These are phyloP conservation scores for Poteriospumella lacustris DNA, from an alignment of 108 stramenopile species.

Conservation along the genomic window DNA sequence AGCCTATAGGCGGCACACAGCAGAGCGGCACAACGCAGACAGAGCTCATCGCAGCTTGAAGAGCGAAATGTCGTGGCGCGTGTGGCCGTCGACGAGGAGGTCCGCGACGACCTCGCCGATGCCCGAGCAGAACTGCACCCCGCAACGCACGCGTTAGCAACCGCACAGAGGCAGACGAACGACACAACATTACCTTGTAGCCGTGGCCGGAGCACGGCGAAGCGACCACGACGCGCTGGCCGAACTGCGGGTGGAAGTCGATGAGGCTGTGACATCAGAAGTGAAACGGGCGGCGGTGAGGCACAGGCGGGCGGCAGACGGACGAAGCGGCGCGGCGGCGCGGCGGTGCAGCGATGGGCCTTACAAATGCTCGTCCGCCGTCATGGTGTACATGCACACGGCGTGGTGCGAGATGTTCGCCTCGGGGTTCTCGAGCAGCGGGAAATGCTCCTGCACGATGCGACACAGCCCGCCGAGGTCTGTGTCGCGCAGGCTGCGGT, in stretches of 20 bases:
- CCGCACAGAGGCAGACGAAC: not conserved
- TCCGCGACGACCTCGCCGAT: not conserved
- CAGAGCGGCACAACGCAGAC: no score
- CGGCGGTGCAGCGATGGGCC: no score
- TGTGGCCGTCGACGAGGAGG: not conserved
- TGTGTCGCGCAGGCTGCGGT: no score
- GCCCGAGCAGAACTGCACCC: not conserved
- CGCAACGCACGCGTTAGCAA: not conserved
- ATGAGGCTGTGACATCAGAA: not conserved
- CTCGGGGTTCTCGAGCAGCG: no score
- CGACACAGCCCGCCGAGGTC: no score
- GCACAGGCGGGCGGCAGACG: no score
- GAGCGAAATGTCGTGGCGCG: not conserved
- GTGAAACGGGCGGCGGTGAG: no score
- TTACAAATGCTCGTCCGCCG: slow-evolving; percentile 4
- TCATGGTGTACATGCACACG: slow-evolving; percentile 17
- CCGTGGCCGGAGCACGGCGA: slow-evolving; percentile 17
- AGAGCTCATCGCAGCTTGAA: not conserved
- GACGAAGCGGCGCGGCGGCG: no score
- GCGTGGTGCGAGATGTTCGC: no score
- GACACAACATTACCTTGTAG: not conserved
- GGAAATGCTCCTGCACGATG: no score
- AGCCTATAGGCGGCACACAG: no score
- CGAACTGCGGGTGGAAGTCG: not conserved
- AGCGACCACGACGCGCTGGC: not conserved